Evolutionary conservation across 148 eudicot genomes (phyloP).

Genomic region (Selenicereus undatus): DNA sequence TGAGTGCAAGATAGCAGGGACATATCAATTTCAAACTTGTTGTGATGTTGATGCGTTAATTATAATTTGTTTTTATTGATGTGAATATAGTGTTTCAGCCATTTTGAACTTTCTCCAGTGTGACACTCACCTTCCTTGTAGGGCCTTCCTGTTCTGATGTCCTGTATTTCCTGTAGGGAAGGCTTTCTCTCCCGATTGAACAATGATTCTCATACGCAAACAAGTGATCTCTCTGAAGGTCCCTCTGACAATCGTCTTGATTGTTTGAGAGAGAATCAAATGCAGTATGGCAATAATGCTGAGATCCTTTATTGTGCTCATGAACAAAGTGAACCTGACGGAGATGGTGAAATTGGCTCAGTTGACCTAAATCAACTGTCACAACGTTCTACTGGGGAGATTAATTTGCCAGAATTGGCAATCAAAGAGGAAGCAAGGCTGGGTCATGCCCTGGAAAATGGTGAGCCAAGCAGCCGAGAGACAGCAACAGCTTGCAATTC

Average conservation of each 20-base stretch:
- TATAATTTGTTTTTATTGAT: not conserved
- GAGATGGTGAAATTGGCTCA: slow-evolving; percentile 23
- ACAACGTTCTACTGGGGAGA: slow-evolving; percentile 15
- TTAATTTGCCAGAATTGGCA: slow-evolving; percentile 20
- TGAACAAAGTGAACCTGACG: slow-evolving; percentile 26
- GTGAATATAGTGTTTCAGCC: not conserved
- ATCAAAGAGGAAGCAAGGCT: slow-evolving; percentile 28
- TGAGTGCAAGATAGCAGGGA: not conserved
- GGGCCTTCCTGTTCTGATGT: slow-evolving; percentile 3
- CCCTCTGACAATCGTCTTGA: slow-evolving; percentile 33
- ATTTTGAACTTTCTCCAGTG: not conserved
- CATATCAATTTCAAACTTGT: not conserved
- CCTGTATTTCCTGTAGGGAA: slow-evolving; percentile 48
- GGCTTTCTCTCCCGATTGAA: slow-evolving; percentile 77
- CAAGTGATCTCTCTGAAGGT: slow-evolving; percentile 34
- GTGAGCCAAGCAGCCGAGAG: slow-evolving; percentile 23
- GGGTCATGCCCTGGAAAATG: slow-evolving; percentile 22
- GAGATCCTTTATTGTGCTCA: slow-evolving; percentile 32
- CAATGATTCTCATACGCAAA: slow-evolving; percentile 33
- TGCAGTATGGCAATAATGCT: slow-evolving; percentile 28
- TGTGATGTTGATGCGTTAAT: not conserved
- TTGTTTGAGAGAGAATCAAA: slow-evolving; percentile 31
- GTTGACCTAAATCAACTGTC: slow-evolving; percentile 19
- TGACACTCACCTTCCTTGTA: too few species aligned
- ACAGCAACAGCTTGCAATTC: slow-evolving; percentile 11